Evolutionary conservation across 2,329 filamentous ascomycete genomes (phyloP), one percentile per base, ranked within the genome.

Genomic region (Phyllosticta capitalensis): DNA sequence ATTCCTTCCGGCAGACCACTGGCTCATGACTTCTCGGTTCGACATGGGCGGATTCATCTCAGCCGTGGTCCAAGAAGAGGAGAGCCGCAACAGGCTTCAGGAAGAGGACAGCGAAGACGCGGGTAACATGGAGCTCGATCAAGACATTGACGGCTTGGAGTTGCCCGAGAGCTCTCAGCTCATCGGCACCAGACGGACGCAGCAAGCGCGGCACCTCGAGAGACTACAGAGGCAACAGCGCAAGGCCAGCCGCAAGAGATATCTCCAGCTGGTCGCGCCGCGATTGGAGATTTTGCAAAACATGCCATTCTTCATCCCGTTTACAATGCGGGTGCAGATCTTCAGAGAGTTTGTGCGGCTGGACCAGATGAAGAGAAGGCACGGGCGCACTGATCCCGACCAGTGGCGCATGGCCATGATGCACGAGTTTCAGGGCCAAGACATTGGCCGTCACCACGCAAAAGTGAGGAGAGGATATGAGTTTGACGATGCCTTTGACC

Each of bases 281-380:
- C 87, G 92, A 65, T 78, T 96, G 9, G 92, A 96, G 68, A 89
- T 99, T 5, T 75, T 99, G 55, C 87, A 94, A 65, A 95, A 97
- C 67, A 95, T 99, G 86, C 94, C 94, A 0, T 99, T 97, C 70
- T 89, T 92, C 65, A 94, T 99, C 52, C 94, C 92, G 0, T 99
- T 99, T 66, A 84, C 89, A 45, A 94, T 89, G 0, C 81, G 94
- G 53, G 94, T 99, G 4, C 85, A 91, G 69, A 92, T 97, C 22
- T 97, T 99, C 72, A 84, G 92, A 28, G 85, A 96, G 68, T 97
- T 97, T 66, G 89, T 97, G n/a, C 75, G 83, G 28, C 78, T 92
- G 4, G 94, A 99, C 72, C 90, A 94, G 70, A 72, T 80, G 55
- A 85, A 86, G 63, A 79, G 90, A 63, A 79, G 90, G 64, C 78